These are phyloP conservation scores for Paramecium sonneborni DNA, from an alignment of 73 alveolate genomes.

Conservation along the genomic window DNA sequence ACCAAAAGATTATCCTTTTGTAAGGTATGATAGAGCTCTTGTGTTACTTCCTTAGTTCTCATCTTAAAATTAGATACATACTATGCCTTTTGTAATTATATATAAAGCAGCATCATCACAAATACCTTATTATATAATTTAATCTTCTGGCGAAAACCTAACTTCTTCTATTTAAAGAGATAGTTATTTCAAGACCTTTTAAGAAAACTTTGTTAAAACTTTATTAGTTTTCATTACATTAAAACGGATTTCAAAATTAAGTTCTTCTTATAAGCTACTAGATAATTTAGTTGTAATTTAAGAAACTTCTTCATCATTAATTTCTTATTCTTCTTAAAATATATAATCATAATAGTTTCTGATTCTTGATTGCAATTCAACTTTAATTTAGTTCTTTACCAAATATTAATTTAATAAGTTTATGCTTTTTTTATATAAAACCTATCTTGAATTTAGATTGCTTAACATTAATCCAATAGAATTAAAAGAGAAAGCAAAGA, in stretches of 20 bases:
- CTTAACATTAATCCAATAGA: slow-evolving; percentile 75
- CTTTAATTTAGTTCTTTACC: slow-evolving; percentile 71
- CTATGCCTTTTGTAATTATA: slow-evolving; percentile 48
- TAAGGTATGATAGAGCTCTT: not conserved
- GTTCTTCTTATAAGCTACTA: not conserved
- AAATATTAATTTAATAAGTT: slow-evolving; percentile 68
- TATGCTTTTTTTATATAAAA: slow-evolving; percentile 68
- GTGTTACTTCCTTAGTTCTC: not conserved
- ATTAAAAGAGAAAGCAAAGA: slow-evolving; percentile 86
- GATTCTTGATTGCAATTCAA: slow-evolving; percentile 69
- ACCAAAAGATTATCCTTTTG: slow-evolving; percentile 70
- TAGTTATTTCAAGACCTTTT: not conserved
- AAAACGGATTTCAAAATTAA: slow-evolving; percentile 40
- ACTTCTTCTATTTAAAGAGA: slow-evolving; percentile 50
- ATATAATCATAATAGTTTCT: slow-evolving; percentile 79
- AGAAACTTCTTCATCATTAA: slow-evolving; percentile 50
- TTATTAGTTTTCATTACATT: slow-evolving; percentile 25
- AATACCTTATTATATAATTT: not conserved
- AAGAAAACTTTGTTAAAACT: slow-evolving; percentile 12
- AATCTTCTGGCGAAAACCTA: slow-evolving; percentile 63
- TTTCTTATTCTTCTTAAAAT: slow-evolving; percentile 64
- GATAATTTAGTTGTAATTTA: slow-evolving; percentile 27
- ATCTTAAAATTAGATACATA: slow-evolving; percentile 29
- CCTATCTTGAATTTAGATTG: slow-evolving; percentile 67
- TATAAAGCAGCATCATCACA: slow-evolving; percentile 57